Percentiles rank a stretch among this genome's conserved stretches.
Conservation (phyloP, 148 eudicot species). For the Silene latifolia region DNA sequence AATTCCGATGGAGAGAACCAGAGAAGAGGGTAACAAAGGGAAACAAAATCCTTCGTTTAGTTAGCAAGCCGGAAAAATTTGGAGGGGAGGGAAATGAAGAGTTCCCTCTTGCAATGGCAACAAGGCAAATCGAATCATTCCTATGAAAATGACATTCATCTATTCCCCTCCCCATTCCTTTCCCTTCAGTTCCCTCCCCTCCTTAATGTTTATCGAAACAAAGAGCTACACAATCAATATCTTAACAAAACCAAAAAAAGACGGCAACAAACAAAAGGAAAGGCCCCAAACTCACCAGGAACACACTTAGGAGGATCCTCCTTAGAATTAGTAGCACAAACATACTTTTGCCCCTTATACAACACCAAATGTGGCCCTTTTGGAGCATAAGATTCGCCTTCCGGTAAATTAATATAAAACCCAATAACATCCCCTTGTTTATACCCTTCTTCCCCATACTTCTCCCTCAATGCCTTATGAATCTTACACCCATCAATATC, state of each 20-base stretch:
- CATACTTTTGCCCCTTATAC: slow-evolving; percentile 85
- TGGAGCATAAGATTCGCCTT: slow-evolving; percentile 61
- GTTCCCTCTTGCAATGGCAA: not conserved
- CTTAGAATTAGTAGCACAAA: slow-evolving; percentile 59
- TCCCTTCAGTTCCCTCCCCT: not conserved
- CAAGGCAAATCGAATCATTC: too few species aligned
- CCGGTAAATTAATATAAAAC: slow-evolving; percentile 82
- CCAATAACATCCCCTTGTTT: slow-evolving; percentile 93
- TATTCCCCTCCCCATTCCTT: too few species aligned
- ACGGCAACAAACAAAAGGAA: not conserved
- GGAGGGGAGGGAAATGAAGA: not conserved
- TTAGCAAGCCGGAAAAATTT: not conserved
- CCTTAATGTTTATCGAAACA: not conserved
- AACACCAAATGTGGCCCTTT: slow-evolving; percentile 59
- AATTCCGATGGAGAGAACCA: too few species aligned
- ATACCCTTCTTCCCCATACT: slow-evolving; percentile 85
- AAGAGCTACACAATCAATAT: too few species aligned
- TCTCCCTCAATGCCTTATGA: slow-evolving; percentile 91
- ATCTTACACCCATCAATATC: slow-evolving; percentile 95
- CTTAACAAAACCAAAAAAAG: too few species aligned
- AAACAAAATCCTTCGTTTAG: too few species aligned
- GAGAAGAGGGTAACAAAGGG: too few species aligned
- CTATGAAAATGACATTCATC: too few species aligned
- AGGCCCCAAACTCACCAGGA: slow-evolving; percentile 52
- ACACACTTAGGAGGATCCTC: slow-evolving; percentile 76